Evolutionary conservation across 2,329 filamentous ascomycete genomes (phyloP).

Genomic region (Elsinoe necatrix): DNA sequence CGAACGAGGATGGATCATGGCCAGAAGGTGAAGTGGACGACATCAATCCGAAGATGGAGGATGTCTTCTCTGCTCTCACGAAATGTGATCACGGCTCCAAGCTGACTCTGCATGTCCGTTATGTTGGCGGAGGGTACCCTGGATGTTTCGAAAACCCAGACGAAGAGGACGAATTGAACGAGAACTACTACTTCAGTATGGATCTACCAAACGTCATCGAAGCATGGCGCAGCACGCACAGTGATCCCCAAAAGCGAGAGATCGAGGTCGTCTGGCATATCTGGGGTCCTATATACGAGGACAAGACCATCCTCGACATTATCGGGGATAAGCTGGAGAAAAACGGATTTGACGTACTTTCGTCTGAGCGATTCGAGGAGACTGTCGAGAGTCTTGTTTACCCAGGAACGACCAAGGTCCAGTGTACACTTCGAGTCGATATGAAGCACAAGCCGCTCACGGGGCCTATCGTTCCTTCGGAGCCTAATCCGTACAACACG

Average conservation of each 20-base stretch:
- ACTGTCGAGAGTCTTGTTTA: neutral
- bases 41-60: conserved; percentile 13
- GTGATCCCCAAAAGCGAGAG: neutral
- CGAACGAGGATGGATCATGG: neutral
- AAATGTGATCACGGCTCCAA: neutral
- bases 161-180: neutral
- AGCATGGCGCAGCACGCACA: conserved; percentile 7
- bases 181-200: conserved; percentile 4
- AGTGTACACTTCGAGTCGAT: neutral
- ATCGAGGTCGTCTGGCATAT: conserved; percentile 3
- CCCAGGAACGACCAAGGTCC: neutral
- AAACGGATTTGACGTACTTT: neutral
- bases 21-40: conserved; percentile 11
- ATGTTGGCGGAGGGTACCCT: conserved; percentile 1
- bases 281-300: neutral
- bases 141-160: conserved; percentile 1
- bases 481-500: neutral
- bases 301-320: conserved; percentile 10
- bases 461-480: neutral
- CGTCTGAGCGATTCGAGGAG: neutral
- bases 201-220: conserved; percentile 13
- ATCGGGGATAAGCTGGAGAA: conserved; percentile 3
- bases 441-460: neutral
- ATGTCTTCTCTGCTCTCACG: conserved; percentile 2
- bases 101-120: neutral